These are phyloP conservation scores for Malus sieversii DNA, from an alignment of 306 rosid species.

Conservation along the genomic window DNA sequence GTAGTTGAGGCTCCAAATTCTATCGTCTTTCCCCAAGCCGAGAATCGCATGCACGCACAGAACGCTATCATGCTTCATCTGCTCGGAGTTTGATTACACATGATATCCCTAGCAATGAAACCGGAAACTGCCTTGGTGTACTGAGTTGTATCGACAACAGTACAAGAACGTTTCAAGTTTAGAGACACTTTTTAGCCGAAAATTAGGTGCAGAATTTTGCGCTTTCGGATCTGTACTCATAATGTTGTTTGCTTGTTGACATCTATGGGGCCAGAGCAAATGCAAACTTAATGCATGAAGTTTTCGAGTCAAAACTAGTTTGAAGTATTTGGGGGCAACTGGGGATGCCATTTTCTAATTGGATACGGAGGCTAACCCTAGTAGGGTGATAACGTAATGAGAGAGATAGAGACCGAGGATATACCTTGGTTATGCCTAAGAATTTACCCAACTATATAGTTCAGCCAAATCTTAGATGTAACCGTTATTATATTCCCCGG, in stretches of 20 bases:
- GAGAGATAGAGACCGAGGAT: too few relatives aligned
- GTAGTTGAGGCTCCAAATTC: slow-evolving; percentile 90
- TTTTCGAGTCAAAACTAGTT: not conserved
- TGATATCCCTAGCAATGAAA: not conserved
- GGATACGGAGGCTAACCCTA: not conserved
- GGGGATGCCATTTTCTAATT: not conserved
- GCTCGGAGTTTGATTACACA: slow-evolving; percentile 43
- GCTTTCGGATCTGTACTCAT: not conserved
- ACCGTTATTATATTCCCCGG: too few relatives aligned
- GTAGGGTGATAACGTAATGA: not conserved
- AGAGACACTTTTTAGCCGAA: not conserved
- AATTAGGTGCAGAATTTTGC: not conserved
- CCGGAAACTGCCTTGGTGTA: not conserved
- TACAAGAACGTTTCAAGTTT: not conserved
- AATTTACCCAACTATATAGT: too few relatives aligned
- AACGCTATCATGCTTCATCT: slow-evolving; percentile 90
- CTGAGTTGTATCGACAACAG: not conserved
- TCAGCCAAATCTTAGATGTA: too few relatives aligned
- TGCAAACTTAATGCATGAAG: not conserved
- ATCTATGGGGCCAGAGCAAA: not conserved
- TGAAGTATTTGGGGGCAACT: not conserved
- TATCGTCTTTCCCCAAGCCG: slow-evolving; percentile 90
- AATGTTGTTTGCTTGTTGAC: not conserved
- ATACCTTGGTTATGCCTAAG: not conserved
- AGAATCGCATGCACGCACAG: slow-evolving; percentile 96